These are phyloP conservation scores for Pyrenopolyporus hunteri DNA, from an alignment of 495 filamentous ascomycete species.

Conservation along the genomic window DNA sequence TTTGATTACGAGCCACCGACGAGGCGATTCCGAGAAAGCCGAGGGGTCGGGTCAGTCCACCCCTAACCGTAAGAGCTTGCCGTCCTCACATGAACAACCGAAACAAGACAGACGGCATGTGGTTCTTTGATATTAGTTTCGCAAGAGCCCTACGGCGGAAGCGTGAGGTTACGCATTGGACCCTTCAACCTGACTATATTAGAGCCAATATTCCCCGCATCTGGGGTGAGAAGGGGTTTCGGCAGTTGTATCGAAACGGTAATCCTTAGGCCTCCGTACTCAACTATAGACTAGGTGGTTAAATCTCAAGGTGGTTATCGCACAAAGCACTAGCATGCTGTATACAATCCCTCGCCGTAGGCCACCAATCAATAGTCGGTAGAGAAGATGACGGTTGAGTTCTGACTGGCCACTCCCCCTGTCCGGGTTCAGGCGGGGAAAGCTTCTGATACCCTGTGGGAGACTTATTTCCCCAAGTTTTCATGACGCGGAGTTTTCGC, in stretches of 20 bases:
- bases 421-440: conserved; percentile 2
- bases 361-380: background rate
- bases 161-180: conserved; percentile 11
- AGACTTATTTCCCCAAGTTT: conserved; percentile 25
- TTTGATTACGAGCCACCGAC: conserved; percentile 2
- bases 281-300: background rate
- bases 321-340: background rate
- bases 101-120: conserved; percentile 14
- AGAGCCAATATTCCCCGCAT: conserved; percentile 28
- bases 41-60: background rate
- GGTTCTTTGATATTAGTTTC: conserved; percentile 11
- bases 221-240: conserved; percentile 2
- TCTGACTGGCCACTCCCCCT: background rate
- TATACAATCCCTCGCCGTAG: background rate
- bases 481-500: conserved; percentile 8
- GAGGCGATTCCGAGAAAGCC: conserved; percentile 17
- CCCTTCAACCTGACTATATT: conserved; percentile 26
- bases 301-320: background rate
- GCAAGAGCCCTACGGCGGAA: background rate
- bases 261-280: background rate
- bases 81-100: conserved; percentile 8
- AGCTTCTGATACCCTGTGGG: conserved; percentile 6
- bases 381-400: background rate
- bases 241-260: conserved; percentile 26
- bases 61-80: conserved; percentile 3